These are phyloP conservation scores for Diaporthe amygdali DNA, from an alignment of 2,329 filamentous ascomycete genomes.

Conservation along the genomic window DNA sequence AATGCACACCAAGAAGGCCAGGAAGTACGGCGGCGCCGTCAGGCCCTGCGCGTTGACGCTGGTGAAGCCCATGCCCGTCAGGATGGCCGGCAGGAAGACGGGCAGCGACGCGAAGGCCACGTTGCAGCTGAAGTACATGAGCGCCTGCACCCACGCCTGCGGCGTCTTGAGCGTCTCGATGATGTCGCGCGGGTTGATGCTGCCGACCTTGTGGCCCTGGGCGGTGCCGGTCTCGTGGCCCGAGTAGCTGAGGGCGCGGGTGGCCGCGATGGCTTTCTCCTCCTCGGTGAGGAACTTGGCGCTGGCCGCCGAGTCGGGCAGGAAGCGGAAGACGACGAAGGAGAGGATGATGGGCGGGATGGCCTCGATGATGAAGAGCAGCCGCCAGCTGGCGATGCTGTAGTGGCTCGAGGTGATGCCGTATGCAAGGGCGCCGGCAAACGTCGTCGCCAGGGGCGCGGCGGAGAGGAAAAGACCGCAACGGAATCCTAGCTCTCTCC, in stretches of 20 bases:
- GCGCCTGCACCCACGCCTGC: conserved; percentile 54
- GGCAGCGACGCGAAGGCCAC: conserved; percentile 70
- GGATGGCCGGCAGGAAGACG: conserved; percentile 68
- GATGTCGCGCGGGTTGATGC: conserved; percentile 51
- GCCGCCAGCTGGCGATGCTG: conserved; percentile 65
- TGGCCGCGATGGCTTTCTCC: conserved; percentile 62
- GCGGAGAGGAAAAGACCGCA: conserved; percentile 74
- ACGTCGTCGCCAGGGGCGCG: conserved; percentile 70
- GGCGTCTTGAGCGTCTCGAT: conserved; percentile 50
- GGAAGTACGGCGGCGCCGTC: conserved; percentile 73
- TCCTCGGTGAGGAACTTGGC: conserved; percentile 60
- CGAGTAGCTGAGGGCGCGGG: conserved; percentile 57
- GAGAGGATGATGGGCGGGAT: conserved; percentile 62
- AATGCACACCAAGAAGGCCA: conserved; percentile 69
- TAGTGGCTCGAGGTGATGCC: conserved; percentile 63
- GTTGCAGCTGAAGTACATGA: conserved; percentile 66
- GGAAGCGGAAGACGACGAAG: conserved; percentile 57
- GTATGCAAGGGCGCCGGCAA: conserved; percentile 68
- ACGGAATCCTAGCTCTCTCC: conserved; percentile 70
- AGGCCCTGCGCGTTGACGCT: conserved; percentile 73
- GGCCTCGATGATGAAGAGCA: conserved; percentile 70
- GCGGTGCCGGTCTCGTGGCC: conserved; percentile 52
- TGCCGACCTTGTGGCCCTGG: conserved; percentile 42
- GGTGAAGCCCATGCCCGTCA: conserved; percentile 71
- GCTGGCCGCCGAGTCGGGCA: conserved; percentile 57